These are phyloP conservation scores for Bruguiera hainesii DNA, from an alignment of 441 rosid genomes.

Conservation along the genomic window DNA sequence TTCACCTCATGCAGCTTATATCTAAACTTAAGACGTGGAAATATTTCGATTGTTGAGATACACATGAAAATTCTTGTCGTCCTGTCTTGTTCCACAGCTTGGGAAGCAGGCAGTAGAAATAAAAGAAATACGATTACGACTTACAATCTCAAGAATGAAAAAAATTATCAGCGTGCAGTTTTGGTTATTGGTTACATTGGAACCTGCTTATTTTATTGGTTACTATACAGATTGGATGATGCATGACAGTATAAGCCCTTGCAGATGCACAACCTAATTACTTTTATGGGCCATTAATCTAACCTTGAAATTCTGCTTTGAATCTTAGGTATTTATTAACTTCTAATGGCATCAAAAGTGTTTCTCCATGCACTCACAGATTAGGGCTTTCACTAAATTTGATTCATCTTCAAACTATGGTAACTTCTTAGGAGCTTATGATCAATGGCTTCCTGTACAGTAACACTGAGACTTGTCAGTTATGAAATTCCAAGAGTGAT, in stretches of 20 bases:
- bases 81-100: background rate
- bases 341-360: background rate
- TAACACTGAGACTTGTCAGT: background rate
- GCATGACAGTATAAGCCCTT: background rate
- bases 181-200: background rate
- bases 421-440: background rate
- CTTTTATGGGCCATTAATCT: background rate
- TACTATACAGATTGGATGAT: background rate
- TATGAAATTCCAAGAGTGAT: background rate
- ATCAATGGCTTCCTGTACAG: background rate
- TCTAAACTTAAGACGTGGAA: background rate
- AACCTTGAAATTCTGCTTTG: background rate
- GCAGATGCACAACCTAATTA: background rate
- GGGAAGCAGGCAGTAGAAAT: background rate
- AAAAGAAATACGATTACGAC: background rate
- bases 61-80: no score
- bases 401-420: background rate
- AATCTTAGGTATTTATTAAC: background rate
- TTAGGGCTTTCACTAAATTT: conserved; percentile 1
- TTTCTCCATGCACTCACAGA: background rate
- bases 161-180: background rate
- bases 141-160: background rate
- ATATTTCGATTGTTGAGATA: background rate
- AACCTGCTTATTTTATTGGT: background rate
- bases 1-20: background rate